Base-by-base conservation (phyloP, 768 basidiomycete genomes). In the Naganishia antarctica region DNA sequence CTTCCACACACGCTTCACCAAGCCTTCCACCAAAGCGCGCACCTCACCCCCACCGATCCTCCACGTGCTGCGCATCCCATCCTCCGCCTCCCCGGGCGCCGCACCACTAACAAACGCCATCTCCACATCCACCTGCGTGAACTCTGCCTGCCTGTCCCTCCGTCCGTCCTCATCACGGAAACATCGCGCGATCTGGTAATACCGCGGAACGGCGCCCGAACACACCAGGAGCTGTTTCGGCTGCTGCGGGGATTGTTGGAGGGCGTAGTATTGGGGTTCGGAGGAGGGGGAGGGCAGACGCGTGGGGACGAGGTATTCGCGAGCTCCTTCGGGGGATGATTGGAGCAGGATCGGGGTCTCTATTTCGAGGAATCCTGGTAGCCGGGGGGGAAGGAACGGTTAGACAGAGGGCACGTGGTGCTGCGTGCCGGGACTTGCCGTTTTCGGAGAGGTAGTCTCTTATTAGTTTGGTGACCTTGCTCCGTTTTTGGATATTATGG, bases 111-210 rank as follows among this genome's bases (percentile, higher is more conserved):
- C 86, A 78, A 88, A 97, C 1, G 88, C 91, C 89, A 96, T 93
- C 79, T 97, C 93, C 67, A 97, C 78, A 84, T 97, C 93, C 66
- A 97, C 81, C 79, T 97, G 93, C 23, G 93, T 97, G 78, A 97
- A 97, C 77, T 97, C 93, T 0, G 93, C 92, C 73, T 97, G 93
- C 46, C 93, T 83, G 75, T 97, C 93, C 77, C 89, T 92, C 63
- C 93, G 83, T 4, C 92, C 91, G 72, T 90, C 91, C 78, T 97
- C 93, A 76, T 97, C 93, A 47, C 93, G 84, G 81, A 97, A 97
- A 79, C 93, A 97, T 69, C 85, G 85, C 15, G 93, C 93, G 60
- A 97, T 82, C 76, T 97, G 93, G 78, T 85, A 97, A 78, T 97
- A 97, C 69, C 83, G 85, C 73, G 91, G 88, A n/a, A 93, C 82